A percentile compares a stretch with the other conserved stretches of the same genome.
These are phyloP conservation scores for Gossypium arboreum DNA, from an alignment of 345 rosid genomes.

Conservation along the genomic window DNA sequence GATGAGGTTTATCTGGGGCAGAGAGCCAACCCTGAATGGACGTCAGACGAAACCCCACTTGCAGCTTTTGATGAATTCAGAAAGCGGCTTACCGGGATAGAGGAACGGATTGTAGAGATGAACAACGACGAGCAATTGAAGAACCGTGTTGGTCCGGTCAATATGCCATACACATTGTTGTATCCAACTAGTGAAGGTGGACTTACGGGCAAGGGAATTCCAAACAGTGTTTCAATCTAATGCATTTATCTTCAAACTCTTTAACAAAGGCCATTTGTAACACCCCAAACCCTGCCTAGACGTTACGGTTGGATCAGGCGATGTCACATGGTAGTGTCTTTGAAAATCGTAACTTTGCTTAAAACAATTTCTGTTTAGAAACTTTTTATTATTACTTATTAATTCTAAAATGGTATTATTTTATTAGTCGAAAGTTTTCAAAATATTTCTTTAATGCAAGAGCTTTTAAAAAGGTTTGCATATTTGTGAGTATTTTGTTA, in stretches of 20 bases:
- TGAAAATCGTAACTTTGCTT: too few species aligned
- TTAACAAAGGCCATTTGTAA: not conserved
- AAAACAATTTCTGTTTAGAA: too few species aligned
- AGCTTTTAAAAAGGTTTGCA: too few species aligned
- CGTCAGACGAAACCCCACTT: not conserved
- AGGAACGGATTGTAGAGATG: not conserved
- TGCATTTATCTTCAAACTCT: not conserved
- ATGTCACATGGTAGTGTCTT: too few species aligned
- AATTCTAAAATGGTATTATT: too few species aligned
- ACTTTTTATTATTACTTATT: too few species aligned
- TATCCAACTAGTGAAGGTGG: conserved; percentile 26
- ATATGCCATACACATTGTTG: not conserved
- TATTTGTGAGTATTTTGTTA: too few species aligned
- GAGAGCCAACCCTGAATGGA: not conserved
- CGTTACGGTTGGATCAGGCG: too few species aligned
- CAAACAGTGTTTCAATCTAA: conserved; percentile 60
- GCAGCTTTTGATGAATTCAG: not conserved
- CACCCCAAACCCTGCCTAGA: too few species aligned
- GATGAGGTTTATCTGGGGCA: conserved; percentile 57
- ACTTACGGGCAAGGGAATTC: conserved; percentile 55
- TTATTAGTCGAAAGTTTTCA: too few species aligned
- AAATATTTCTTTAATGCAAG: too few species aligned
- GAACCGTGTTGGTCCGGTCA: conserved; percentile 49
- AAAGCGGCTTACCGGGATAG: not conserved
- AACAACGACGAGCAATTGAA: conserved; percentile 23